These are phyloP conservation scores for Hyparrhenia diplandra DNA, from an alignment of 176 grass and related monocot genomes.

Conservation along the genomic window DNA sequence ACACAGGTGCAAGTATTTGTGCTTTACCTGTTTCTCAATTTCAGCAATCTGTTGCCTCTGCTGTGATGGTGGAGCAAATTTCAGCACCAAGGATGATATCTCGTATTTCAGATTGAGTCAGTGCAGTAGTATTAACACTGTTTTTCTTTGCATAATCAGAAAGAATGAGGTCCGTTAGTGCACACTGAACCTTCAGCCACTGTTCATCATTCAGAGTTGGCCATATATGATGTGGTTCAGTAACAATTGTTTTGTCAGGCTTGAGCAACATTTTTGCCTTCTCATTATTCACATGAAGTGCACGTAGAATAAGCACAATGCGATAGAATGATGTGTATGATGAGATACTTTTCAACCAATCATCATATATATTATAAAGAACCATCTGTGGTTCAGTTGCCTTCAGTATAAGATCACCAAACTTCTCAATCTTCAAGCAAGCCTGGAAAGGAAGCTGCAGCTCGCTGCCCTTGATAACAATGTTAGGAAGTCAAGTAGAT, in stretches of 20 bases:
- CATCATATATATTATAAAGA: slow-evolving; percentile 97
- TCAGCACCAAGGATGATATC: slow-evolving; percentile 99
- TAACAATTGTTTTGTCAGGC: slow-evolving; percentile 94
- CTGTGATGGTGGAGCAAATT: slow-evolving; percentile 93
- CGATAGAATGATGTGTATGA: slow-evolving; percentile 97
- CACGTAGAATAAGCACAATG: slow-evolving; percentile 82
- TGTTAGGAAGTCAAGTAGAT: slow-evolving; percentile 97
- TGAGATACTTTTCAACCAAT: slow-evolving; percentile 99
- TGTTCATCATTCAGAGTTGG: slow-evolving; percentile 90
- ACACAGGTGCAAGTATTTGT: background rate
- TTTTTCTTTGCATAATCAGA: slow-evolving; percentile 99
- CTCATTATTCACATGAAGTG: slow-evolving; percentile 96
- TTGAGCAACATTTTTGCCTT: slow-evolving; percentile 99
- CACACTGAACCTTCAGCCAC: slow-evolving; percentile 97
- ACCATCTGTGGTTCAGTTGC: slow-evolving; percentile 98
- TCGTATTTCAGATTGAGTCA: slow-evolving; percentile 97
- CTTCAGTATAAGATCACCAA: slow-evolving; percentile 97
- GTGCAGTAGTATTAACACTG: slow-evolving; percentile 91
- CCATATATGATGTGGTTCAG: slow-evolving; percentile 97
- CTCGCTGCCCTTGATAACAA: slow-evolving; percentile 98
- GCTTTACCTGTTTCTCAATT: slow-evolving; percentile 91
- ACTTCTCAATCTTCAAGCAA: slow-evolving; percentile 99
- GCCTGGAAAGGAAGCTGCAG: slow-evolving; percentile 97
- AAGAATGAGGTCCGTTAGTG: slow-evolving; percentile 93
- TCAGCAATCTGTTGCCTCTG: slow-evolving; percentile 99